These are phyloP conservation scores for Kluyveromyces nonfermentans DNA, from an alignment of 805 yeast species.

Conservation along the genomic window DNA sequence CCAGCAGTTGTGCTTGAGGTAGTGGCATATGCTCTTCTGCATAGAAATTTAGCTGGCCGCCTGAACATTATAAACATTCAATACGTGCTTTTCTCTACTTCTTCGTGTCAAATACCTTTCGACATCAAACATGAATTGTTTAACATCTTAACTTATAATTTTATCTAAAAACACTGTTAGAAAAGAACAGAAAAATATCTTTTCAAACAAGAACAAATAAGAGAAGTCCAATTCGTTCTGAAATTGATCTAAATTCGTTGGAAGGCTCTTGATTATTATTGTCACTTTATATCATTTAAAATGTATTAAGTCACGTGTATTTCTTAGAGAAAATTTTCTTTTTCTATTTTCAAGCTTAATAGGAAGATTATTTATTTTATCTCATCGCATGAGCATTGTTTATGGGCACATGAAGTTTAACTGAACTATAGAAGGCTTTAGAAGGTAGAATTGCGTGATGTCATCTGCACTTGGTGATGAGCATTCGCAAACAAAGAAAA, in stretches of 20 bases:
- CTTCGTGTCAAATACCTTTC: too few relatives aligned
- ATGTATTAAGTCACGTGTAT: background rate
- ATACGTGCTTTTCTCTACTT: too few relatives aligned
- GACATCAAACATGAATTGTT: background rate
- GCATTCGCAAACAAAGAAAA: background rate
- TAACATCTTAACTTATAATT: background rate
- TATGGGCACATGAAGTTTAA: too few relatives aligned
- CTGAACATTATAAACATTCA: constrained; percentile 4
- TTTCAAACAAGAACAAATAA: background rate
- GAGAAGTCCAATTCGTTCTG: background rate
- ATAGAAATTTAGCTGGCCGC: background rate
- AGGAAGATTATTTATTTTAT: background rate
- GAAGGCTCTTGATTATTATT: background rate
- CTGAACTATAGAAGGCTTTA: too few relatives aligned
- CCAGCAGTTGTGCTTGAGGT: constrained; percentile 1
- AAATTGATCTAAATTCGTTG: too few relatives aligned
- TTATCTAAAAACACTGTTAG: too few relatives aligned
- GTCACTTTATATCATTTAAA: background rate
- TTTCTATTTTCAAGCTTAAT: background rate
- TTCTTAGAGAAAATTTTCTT: background rate
- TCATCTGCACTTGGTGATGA: background rate
- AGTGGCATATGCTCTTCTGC: constrained; percentile 5
- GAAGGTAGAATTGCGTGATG: background rate
- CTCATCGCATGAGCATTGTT: background rate
- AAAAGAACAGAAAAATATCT: too few relatives aligned